Evolutionary conservation across 1,139 yeast genomes (phyloP).

Genomic region (Lodderomyces parapsilosis): DNA sequence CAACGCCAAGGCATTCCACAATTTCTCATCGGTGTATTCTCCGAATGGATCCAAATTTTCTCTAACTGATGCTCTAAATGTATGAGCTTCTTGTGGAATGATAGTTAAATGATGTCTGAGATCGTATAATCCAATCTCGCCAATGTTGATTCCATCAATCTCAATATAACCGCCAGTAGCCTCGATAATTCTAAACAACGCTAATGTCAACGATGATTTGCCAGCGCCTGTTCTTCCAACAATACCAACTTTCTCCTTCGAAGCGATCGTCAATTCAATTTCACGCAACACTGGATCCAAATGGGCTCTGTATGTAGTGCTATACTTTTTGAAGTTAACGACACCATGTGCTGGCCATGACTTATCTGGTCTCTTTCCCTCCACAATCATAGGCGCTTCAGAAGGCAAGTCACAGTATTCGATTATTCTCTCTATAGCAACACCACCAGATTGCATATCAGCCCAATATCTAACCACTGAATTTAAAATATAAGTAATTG

Average conservation of each 20-base stretch:
- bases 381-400: conserved; percentile 27
- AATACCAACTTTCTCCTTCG: conserved; percentile 34
- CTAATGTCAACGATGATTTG: conserved; percentile 32
- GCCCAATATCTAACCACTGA: conserved; percentile 32
- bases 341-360: conserved; percentile 31
- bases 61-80: conserved; percentile 62
- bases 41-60: conserved; percentile 62
- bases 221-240: conserved; percentile 43
- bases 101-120: conserved; percentile 57
- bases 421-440: conserved; percentile 31
- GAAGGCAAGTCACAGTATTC: conserved; percentile 31
- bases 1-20: conserved; percentile 54
- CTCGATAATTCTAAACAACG: conserved; percentile 34
- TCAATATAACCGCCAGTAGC: conserved; percentile 27
- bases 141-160: conserved; percentile 53
- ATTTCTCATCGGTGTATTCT: conserved; percentile 47
- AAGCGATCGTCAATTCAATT: conserved; percentile 24
- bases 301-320: conserved; percentile 31
- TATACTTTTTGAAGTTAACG: conserved; percentile 27
- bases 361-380: conserved; percentile 21
- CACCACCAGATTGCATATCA: conserved; percentile 30
- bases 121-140: conserved; percentile 47
- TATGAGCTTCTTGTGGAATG: conserved; percentile 71
- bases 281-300: conserved; percentile 32
- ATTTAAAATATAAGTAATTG: conserved; percentile 26